Evolutionary conservation across 2,329 filamentous ascomycete species (phyloP).

Genomic region (Nigrograna mackinnonii): DNA sequence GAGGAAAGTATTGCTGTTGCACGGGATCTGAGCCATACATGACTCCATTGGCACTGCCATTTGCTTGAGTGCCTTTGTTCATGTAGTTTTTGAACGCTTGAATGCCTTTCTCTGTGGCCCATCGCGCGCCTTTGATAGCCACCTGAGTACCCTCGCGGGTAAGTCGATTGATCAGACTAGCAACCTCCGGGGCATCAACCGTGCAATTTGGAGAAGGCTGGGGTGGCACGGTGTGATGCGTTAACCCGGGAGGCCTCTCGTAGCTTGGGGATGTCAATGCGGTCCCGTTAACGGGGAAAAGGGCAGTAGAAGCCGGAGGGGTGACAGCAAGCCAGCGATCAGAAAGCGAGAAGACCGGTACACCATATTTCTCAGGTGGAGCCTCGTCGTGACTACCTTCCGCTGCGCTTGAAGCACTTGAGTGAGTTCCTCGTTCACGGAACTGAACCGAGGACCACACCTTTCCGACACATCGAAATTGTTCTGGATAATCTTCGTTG

Average conservation of each 20-base stretch:
- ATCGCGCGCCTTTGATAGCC: conserved; percentile 73
- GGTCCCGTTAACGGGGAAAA: conserved; percentile 70
- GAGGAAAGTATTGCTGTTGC: conserved; percentile 67
- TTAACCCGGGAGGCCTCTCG: conserved; percentile 59
- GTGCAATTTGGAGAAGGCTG: conserved; percentile 68
- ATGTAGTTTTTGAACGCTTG: conserved; percentile 83
- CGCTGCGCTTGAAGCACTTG: conserved; percentile 37
- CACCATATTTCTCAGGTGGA: conserved; percentile 50
- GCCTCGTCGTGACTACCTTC: conserved; percentile 39
- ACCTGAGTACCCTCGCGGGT: conserved; percentile 81
- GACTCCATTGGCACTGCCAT: conserved; percentile 16
- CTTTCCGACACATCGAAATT: conserved; percentile 77
- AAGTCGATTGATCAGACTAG: conserved; percentile 74
- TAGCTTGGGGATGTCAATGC: conserved; percentile 55
- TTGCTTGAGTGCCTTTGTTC: conserved; percentile 52
- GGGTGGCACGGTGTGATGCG: conserved; percentile 69
- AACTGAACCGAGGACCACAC: conserved; percentile 85
- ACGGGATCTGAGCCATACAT: conserved; percentile 39
- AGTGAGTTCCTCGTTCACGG: conserved; percentile 36
- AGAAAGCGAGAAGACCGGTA: conserved; percentile 70
- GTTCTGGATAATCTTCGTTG: conserved; percentile 26
- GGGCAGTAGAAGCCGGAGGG: conserved; percentile 71
- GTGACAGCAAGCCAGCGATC: conserved; percentile 79
- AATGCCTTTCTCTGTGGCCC: conserved; percentile 76
- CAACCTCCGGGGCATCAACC: conserved; percentile 72